Percentiles rank a stretch among this genome's conserved stretches.
These are phyloP conservation scores for Wallacemonas sp. DNA, from an alignment of 208 protist species.

Conservation along the genomic window DNA sequence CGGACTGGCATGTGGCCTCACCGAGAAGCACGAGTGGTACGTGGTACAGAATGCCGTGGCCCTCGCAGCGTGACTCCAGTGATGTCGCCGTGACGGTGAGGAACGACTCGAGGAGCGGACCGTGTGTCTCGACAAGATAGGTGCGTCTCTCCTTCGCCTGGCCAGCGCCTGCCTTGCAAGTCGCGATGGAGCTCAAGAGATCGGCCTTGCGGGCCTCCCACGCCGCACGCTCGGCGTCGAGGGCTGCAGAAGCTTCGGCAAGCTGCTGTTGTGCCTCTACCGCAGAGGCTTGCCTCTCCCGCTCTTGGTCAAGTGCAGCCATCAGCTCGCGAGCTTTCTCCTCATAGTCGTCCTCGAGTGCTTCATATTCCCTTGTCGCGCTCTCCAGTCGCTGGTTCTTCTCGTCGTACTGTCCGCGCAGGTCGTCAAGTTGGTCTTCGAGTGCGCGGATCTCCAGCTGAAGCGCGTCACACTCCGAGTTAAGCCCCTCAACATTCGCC, in stretches of 20 bases:
- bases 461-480: conserved; percentile 12
- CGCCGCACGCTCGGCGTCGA: conserved; percentile 11
- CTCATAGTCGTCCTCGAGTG: conserved; percentile 14
- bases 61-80: neutral
- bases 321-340: conserved; percentile 18
- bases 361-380: neutral
- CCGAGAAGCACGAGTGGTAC: neutral
- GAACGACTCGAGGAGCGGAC: neutral
- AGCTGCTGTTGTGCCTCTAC: neutral
- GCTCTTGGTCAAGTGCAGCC: conserved; percentile 16
- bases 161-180: neutral
- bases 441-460: conserved; percentile 22
- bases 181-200: neutral
- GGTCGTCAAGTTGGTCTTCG: conserved; percentile 17
- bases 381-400: conserved; percentile 1
- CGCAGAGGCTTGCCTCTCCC: conserved; percentile 10
- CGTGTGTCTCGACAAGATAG: neutral
- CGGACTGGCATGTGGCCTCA: neutral
- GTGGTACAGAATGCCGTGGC: conserved; percentile 2
- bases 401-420: neutral
- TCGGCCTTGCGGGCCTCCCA: conserved; percentile 2
- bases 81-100: neutral
- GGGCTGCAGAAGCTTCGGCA: neutral
- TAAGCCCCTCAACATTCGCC: conserved; percentile 10
- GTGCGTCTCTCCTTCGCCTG: neutral